phyloP scores from a whole-genome alignment of 2,329 filamentous ascomycete species.

The Herpotrichia juniperi region DNA sequence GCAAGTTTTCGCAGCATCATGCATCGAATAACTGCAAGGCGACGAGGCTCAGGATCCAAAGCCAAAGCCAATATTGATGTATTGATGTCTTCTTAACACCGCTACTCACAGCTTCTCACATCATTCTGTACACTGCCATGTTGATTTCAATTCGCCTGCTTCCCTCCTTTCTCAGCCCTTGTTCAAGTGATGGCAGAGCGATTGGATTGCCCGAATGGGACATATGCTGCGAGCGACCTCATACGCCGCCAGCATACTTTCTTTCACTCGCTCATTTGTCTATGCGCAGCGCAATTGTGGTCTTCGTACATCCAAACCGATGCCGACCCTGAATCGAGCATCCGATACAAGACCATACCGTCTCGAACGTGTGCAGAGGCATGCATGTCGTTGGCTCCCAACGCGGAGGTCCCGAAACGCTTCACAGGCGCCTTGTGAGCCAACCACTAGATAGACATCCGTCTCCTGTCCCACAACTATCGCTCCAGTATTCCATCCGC shows the following conservation, averaged over 20 bases:
- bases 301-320: slow-evolving; percentile 1
- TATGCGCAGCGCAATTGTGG: neutral
- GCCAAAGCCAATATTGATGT: neutral
- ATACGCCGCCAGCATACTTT: no score
- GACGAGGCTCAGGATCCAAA: slow-evolving; percentile 6
- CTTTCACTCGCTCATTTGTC: no score
- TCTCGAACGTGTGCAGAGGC: neutral
- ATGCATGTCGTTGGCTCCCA: slow-evolving; percentile 8
- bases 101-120: slow-evolving; percentile 14
- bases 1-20: slow-evolving; percentile 8
- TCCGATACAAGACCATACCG: slow-evolving; percentile 3
- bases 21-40: neutral
- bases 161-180: neutral
- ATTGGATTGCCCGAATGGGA: neutral
- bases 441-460: slow-evolving; percentile 1
- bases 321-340: neutral
- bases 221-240: neutral
- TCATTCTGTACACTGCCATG: slow-evolving; percentile 2
- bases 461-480: slow-evolving; percentile 1
- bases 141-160: neutral
- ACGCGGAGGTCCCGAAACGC: slow-evolving; percentile 12
- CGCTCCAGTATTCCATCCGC: neutral
- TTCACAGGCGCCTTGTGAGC: slow-evolving; percentile 2
- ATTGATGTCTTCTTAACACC: no score
- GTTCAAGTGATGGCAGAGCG: neutral